Evolutionary conservation across 495 filamentous ascomycete species (phyloP), one percentile per base, ranked within the genome.

Genomic region (Penicillium argentinense): DNA sequence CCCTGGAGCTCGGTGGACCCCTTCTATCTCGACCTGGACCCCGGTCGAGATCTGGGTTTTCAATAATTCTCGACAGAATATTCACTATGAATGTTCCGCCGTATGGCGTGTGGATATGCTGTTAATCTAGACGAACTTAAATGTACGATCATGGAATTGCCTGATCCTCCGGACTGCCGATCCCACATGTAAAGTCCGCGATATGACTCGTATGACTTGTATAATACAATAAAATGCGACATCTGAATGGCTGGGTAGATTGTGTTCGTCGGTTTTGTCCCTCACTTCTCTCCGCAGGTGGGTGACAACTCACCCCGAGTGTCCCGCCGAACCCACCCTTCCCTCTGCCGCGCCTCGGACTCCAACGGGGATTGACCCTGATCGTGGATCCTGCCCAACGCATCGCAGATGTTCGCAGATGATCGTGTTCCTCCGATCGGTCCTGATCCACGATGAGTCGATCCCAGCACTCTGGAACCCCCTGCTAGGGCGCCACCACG

Each of bases 1-100:
- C 33, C 36, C 42, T 51, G 49, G n/a, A 49, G 36, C 26, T 33
- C 37, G 9, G 40, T 16, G 12, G 32, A 42, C 17, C 51, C 32
- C 5, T 63, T 62, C 34, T 50, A 56, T 22, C 16, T 69, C 43
- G 66, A 69, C 37, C 19, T 65, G 2, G 66, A 69, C 47, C 61
- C 63, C 9, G 51, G 60, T 24, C 47, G 21, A 26, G 58, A 57
- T 45, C 38, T 69, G 22, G 45, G 19, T 11, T 46, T 38, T 42
- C 53, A 42, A 54, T 50, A 43, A 19, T 36, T 36, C 21, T 18
- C 21, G n/a, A n/a, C n/a, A n/a, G n/a, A n/a, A n/a, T n/a, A n/a
- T 38, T 19, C 19, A 12, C 16, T 17, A 9, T n/a, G 6, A 27
- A 34, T 41, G 17, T 18, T 22, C 9, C 38, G 23, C 19, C 38